Base-by-base conservation (phyloP, 495 filamentous ascomycete species). In the Hypoxylon fragiforme region DNA sequence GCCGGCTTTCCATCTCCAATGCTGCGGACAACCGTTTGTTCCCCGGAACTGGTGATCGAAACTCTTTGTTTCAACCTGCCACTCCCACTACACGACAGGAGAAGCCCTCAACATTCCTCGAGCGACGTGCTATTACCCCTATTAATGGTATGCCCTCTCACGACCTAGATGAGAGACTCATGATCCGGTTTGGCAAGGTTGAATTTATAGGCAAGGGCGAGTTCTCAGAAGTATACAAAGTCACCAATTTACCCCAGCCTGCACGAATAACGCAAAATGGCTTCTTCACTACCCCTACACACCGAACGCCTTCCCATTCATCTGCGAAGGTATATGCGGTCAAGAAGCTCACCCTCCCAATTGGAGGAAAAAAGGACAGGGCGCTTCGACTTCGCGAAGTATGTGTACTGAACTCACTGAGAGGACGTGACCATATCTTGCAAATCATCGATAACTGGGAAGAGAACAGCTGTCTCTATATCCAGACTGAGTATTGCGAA, bases 401-500 rank as follows among this genome's bases (percentile, higher is more conserved):
- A 4, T 69, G 79, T 14, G 82, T 91, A 16, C 73, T 98, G 47
- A 84, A 83, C 57, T 77, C 80, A 3, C 73, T 98, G 34, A 80
- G 80, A 32, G 79, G 84, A 19, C 83, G 84, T 37, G 90, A 94
- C 62, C 92, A 97, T 68, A 79, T 96, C 28, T 74, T 98, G 11
- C 82, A 87, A 42, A 85, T 92, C 44, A 72, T 90, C 34, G 83
- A 92, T 53, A 84, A 81, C 65, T 98, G 94, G 94, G 94, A 97
- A 66, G 77, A 86, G 26, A 81, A 85, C 45, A 64, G 66, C 31
- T 84, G 90, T 55, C 82, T 98, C 3, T 98, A 96, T 69, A 97
- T 98, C 53, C 92, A 96, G 73, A 97, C 92, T 0, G 95, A 97
- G 57, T 98, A 82, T 64, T 97, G 92, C 65, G 89, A 95, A 63